Conservation (phyloP, 805 yeast species). For the Candida incommunis region DNA sequence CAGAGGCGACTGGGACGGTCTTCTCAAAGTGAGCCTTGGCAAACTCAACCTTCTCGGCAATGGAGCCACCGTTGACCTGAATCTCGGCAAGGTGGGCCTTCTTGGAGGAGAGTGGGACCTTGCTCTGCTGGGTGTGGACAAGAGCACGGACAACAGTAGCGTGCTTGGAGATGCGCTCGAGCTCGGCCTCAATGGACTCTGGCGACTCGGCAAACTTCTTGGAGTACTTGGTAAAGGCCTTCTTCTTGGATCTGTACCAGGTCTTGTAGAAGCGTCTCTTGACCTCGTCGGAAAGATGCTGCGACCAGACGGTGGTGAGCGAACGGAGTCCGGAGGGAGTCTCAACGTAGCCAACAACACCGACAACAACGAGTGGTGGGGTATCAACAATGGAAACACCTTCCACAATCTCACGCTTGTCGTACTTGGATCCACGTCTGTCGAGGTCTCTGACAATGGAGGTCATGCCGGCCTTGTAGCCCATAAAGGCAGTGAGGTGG, state of each 20-base stretch:
- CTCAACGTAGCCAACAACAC: slow-evolving; percentile 99
- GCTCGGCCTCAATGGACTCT: slow-evolving; percentile 82
- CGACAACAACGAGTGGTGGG: slow-evolving; percentile 97
- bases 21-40: slow-evolving; percentile 98
- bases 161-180: slow-evolving; percentile 98
- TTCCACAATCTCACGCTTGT: slow-evolving; percentile 99
- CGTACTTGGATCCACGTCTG: slow-evolving; percentile 99
- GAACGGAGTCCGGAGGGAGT: slow-evolving; percentile 99
- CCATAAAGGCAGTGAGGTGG: slow-evolving; percentile 98
- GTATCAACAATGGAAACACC: slow-evolving; percentile 99
- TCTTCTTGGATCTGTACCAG: slow-evolving; percentile 99
- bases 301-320: slow-evolving; percentile 99
- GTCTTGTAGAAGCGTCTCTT: slow-evolving; percentile 99
- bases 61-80: slow-evolving; percentile 99
- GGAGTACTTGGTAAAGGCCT: slow-evolving; percentile 99
- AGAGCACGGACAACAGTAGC: slow-evolving; percentile 97
- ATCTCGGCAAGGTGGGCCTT: slow-evolving; percentile 99
- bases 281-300: slow-evolving; percentile 97
- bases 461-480: slow-evolving; percentile 99
- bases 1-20: slow-evolving; percentile 90
- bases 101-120: slow-evolving; percentile 98
- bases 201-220: slow-evolving; percentile 92
- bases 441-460: slow-evolving; percentile 99
- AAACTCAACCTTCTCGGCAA: slow-evolving; percentile 96
- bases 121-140: slow-evolving; percentile 98